These are phyloP conservation scores for Starmera caribaea DNA, from an alignment of 805 yeast species.

Conservation along the genomic window DNA sequence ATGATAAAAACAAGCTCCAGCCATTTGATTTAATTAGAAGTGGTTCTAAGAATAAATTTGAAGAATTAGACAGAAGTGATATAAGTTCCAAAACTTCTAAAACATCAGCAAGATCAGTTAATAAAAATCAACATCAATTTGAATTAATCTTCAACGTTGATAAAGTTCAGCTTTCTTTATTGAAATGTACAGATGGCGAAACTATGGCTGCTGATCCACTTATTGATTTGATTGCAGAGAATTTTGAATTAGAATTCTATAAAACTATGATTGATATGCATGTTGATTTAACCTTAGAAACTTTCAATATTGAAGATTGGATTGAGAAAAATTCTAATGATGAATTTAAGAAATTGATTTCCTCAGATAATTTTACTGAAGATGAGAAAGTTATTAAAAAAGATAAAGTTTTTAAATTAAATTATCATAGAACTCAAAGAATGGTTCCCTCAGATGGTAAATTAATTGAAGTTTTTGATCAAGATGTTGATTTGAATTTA, in stretches of 20 bases:
- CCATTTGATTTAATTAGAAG: constrained; percentile 7
- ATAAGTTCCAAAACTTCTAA: background rate
- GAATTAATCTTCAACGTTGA: constrained; percentile 70
- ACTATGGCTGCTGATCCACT: constrained; percentile 57
- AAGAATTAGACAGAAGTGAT: constrained; percentile 2
- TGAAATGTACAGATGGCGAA: constrained; percentile 55
- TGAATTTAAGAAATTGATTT: constrained; percentile 59
- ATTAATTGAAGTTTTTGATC: constrained; percentile 66
- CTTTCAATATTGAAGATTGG: constrained; percentile 65
- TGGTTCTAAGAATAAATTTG: background rate
- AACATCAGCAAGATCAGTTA: constrained; percentile 9
- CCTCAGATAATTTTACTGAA: constrained; percentile 44
- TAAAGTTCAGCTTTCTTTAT: constrained; percentile 47
- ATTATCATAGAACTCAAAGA: constrained; percentile 51
- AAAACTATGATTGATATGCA: constrained; percentile 54
- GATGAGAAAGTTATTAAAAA: constrained; percentile 26
- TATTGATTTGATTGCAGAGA: constrained; percentile 64
- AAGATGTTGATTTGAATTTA: constrained; percentile 58
- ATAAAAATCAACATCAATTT: constrained; percentile 46
- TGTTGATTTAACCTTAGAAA: constrained; percentile 53
- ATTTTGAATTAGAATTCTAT: constrained; percentile 48
- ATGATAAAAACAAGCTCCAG: constrained; percentile 4
- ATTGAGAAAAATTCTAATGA: constrained; percentile 51
- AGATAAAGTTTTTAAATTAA: constrained; percentile 47
- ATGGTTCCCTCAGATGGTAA: constrained; percentile 42